Evolutionary conservation across 805 yeast species (phyloP), one percentile per base, ranked within the genome.

Genomic region (Ogataea salicorniae): DNA sequence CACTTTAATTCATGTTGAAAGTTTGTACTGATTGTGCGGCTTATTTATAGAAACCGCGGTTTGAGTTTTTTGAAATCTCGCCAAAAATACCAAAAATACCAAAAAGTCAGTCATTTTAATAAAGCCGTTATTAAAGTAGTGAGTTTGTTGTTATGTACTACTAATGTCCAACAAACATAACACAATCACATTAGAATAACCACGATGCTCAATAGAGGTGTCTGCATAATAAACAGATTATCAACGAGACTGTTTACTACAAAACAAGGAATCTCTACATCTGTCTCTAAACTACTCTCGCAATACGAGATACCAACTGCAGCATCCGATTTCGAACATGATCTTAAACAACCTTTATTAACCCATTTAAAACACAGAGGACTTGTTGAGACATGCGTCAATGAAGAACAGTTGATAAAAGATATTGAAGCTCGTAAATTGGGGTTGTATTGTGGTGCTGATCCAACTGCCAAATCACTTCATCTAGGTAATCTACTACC

Each of bases 401-500:
- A 67, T 46, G 75, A 63, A 39, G 64, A 61, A 0, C 51, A 55
- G 20, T 41, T 67, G 3, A 45, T 56, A 3, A 52, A 48, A 16
- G 59, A 55, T n/a, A 52, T 57, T 6, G 54, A 53, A 6, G 43
- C 58, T 9, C 55, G 65, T 34, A 74, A 72, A 53, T 57, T 86
- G 13, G 81, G 83, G 9, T 65, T 89, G 7, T 92, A 92, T 65
- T 84, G 96, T 64, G 99, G 99, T 11, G 97, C 97, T 0, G 99
- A 94, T 61, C 99, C 99, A 1, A 83, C 96, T 0, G 98, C 98
- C 1, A 71, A 62, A 42, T 90, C 97, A 0, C 70, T 94, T 15
- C 99, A 94, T 67, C 67, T 94, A 54, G 99, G 99, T 3, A 94
- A 94, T 58, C 68, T 94, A 45, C 71, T 94, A 33, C 99, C 99